phyloP scores from a whole-genome alignment of 1,284 basidiomycete genomes.

The Acaromyces ingoldii region DNA sequence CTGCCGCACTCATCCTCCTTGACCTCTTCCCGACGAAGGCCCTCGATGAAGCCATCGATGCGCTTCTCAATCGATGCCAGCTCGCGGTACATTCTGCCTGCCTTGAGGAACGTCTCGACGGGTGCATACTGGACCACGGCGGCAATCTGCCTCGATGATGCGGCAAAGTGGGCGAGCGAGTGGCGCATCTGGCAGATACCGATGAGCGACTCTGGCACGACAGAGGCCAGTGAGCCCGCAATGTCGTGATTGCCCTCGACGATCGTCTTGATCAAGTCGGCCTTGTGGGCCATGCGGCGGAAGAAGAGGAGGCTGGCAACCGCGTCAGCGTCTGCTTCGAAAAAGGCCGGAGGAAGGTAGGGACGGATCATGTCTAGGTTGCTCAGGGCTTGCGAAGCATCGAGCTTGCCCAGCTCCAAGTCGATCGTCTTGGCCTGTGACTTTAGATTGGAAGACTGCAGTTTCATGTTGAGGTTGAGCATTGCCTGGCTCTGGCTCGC shows the following conservation, averaged over 20 bases:
- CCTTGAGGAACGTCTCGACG: slow-evolving; percentile 34
- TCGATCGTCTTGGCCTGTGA: slow-evolving; percentile 46
- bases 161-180: slow-evolving; percentile 42
- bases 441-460: slow-evolving; percentile 44
- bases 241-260: slow-evolving; percentile 43
- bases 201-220: slow-evolving; percentile 37
- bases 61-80: slow-evolving; percentile 75
- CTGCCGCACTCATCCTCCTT: slow-evolving; percentile 83
- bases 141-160: slow-evolving; percentile 39
- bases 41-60: slow-evolving; percentile 82
- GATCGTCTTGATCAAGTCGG: slow-evolving; percentile 40
- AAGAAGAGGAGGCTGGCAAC: slow-evolving; percentile 43
- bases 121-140: slow-evolving; percentile 40
- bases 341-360: slow-evolving; percentile 41
- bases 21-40: slow-evolving; percentile 79
- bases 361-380: slow-evolving; percentile 40
- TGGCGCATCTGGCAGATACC: slow-evolving; percentile 43
- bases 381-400: slow-evolving; percentile 28
- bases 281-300: slow-evolving; percentile 42
- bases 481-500: slow-evolving; percentile 35
- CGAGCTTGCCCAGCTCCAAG: slow-evolving; percentile 35
- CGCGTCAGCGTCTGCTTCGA: slow-evolving; percentile 39
- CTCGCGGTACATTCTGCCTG: slow-evolving; percentile 78
- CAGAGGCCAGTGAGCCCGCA: slow-evolving; percentile 17
- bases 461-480: slow-evolving; percentile 46